phyloP scores from a whole-genome alignment of 257 asterid species.

The Scutellaria minor region DNA sequence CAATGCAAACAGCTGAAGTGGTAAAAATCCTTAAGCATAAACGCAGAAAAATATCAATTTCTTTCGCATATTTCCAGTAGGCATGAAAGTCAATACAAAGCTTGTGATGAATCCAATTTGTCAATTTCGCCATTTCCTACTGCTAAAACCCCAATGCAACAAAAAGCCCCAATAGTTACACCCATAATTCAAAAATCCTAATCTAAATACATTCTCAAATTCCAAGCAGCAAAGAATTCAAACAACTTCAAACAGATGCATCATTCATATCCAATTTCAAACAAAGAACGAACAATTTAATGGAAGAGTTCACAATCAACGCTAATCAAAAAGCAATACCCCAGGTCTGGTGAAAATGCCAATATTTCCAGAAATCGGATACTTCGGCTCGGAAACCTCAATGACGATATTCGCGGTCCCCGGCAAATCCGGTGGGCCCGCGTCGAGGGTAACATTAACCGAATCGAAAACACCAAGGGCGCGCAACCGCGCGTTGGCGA shows the following conservation, averaged over 20 bases:
- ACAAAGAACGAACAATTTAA: constrained; percentile 7
- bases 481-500: constrained; percentile 65
- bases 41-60: constrained; percentile 2
- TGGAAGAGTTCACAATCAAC: constrained; percentile 20
- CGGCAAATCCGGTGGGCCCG: constrained; percentile 93
- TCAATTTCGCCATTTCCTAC: not conserved
- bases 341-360: constrained; percentile 84
- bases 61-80: not conserved
- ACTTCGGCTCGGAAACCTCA: constrained; percentile 67
- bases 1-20: not conserved
- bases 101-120: not conserved
- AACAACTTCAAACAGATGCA: not conserved
- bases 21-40: not conserved
- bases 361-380: constrained; percentile 65
- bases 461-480: constrained; percentile 78
- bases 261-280: not conserved
- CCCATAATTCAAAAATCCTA: not conserved
- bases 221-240: constrained; percentile 26
- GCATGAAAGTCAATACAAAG: constrained; percentile 1
- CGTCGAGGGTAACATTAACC: constrained; percentile 71
- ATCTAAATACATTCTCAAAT: constrained; percentile 20
- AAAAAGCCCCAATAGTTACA: not conserved
- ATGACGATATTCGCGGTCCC: constrained; percentile 85
- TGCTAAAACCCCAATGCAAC: not conserved
- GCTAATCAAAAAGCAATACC: constrained; percentile 47